Evolutionary conservation across 2,329 filamentous ascomycete species (phyloP), one percentile per base, ranked within the genome.

Genomic region (Sarocladium strictum): DNA sequence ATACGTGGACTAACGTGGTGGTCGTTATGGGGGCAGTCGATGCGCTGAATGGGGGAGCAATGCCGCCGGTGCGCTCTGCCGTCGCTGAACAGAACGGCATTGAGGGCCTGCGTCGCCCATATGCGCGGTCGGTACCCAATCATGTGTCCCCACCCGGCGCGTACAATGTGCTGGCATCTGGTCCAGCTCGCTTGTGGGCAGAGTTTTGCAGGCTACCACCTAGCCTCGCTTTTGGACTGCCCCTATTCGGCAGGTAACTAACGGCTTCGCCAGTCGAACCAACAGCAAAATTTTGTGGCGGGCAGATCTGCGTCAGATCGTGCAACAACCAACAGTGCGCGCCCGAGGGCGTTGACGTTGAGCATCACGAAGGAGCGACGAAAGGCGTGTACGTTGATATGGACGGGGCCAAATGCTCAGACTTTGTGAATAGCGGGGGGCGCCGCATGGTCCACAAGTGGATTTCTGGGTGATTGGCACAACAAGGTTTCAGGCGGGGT

Each of bases 401-500:
- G 19, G 6, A 14, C 10, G 17, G 17, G 7, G 6, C 7, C 38
- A 21, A 19, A 21, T 9, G 38, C 17, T 17, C 6, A 23, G 23
- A 43, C 17, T 23, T 38, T 43, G 38, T 23, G 38, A 23, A 23
- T 19, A 43, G 38, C 38, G 38, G 38, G 38, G 38, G 17, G 38
- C 17, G 38, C 7, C 19, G 10, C 40, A 43, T 11, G 19, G n/a
- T 47, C 43, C 21, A 47, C 43, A 47, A 29, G 23, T 12, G 23
- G 43, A 26, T 3, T 27, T n/a, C 27, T 29, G 24, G 17, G 7
- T 47, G 43, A 47, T 47, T 47, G 43, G 43, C 21, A 12, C 21
- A 29, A 15, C 24, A 47, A 29, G 43, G 43, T 47, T 47, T 29
- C 43, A 47, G 43, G 43, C 43, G 43, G 43, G 38, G 43, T n/a